A percentile compares a stretch with the other conserved stretches of the same genome.
Conservation (phyloP, 179 eudicot species). For the Vitellaria paradoxa region DNA sequence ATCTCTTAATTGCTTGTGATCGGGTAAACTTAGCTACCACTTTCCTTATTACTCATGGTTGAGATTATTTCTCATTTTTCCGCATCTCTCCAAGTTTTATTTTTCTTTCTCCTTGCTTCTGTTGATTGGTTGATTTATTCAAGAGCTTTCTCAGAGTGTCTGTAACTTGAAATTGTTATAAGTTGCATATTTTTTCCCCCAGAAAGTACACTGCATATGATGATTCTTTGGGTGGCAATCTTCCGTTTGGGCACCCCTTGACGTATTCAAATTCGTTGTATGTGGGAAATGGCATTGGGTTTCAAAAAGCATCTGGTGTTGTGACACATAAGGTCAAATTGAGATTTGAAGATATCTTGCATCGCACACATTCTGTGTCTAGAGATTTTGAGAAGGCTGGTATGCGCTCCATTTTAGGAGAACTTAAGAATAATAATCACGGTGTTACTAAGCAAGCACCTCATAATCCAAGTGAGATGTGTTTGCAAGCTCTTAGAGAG, state of each 20-base stretch:
- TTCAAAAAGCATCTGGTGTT: slow-evolving; percentile 34
- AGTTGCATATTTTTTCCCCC: slow-evolving; percentile 9
- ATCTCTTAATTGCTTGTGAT: not conserved
- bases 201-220: slow-evolving; percentile 31
- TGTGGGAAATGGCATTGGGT: slow-evolving; percentile 29
- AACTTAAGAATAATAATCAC: slow-evolving; percentile 33
- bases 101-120: not conserved
- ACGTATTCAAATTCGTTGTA: slow-evolving; percentile 29
- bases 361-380: slow-evolving; percentile 20
- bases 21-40: not conserved
- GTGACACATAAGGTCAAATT: slow-evolving; percentile 25
- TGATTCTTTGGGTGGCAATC: slow-evolving; percentile 34
- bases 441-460: slow-evolving; percentile 25
- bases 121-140: slow-evolving; percentile 7
- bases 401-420: slow-evolving; percentile 24
- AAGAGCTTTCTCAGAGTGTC: slow-evolving; percentile 10
- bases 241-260: slow-evolving; percentile 23
- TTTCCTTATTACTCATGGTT: not conserved
- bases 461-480: slow-evolving; percentile 31
- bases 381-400: slow-evolving; percentile 39
- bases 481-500: slow-evolving; percentile 45
- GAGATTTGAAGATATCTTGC: slow-evolving; percentile 38
- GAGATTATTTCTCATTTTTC: not conserved
- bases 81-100: not conserved
- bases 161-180: not conserved